Percentiles rank a stretch among this genome's conserved stretches.
Evolutionary conservation across 768 basidiomycete genomes (phyloP).

Genomic region (Trametes coccinea): DNA sequence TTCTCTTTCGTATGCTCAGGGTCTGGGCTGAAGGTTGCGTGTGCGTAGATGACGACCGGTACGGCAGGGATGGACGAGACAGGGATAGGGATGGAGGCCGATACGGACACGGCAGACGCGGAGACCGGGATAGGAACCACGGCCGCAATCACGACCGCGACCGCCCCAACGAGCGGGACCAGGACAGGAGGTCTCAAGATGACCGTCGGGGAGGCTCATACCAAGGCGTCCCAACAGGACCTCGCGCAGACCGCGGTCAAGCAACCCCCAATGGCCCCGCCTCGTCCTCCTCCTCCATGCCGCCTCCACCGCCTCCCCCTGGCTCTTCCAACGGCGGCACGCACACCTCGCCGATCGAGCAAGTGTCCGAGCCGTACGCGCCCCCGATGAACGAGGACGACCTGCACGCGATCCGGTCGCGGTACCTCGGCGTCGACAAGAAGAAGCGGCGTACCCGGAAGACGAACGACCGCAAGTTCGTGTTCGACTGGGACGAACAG

Average conservation of each 20-base stretch:
- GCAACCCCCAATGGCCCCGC: slow-evolving; percentile 34
- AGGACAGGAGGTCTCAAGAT: slow-evolving; percentile 26
- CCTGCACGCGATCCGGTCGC: slow-evolving; percentile 79
- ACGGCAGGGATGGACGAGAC: slow-evolving; percentile 27
- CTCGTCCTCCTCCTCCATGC: slow-evolving; percentile 43
- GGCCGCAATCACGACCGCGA: slow-evolving; percentile 55
- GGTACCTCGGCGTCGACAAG: slow-evolving; percentile 92
- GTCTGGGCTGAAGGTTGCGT: slow-evolving; percentile 6
- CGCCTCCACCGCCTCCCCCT: slow-evolving; percentile 45
- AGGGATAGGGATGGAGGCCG: slow-evolving; percentile 50
- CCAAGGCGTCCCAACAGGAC: slow-evolving; percentile 75
- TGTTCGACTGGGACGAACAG: slow-evolving; percentile 98
- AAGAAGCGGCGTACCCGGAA: slow-evolving; percentile 95
- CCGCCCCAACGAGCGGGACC: slow-evolving; percentile 24
- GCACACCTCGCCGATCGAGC: slow-evolving; percentile 31
- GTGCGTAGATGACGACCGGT: slow-evolving; percentile 40
- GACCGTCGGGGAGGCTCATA: slow-evolving; percentile 44
- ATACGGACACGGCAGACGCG: slow-evolving; percentile 39
- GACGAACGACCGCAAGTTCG: slow-evolving; percentile 95
- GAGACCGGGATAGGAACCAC: slow-evolving; percentile 42
- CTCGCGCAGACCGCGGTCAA: slow-evolving; percentile 72
- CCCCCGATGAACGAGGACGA: slow-evolving; percentile 82
- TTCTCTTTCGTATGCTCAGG: background rate
- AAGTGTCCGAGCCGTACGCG: slow-evolving; percentile 42
- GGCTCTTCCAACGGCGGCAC: slow-evolving; percentile 18